Base-by-base conservation (phyloP, 106 monocot species). In the Dactylorhiza incarnata region DNA sequence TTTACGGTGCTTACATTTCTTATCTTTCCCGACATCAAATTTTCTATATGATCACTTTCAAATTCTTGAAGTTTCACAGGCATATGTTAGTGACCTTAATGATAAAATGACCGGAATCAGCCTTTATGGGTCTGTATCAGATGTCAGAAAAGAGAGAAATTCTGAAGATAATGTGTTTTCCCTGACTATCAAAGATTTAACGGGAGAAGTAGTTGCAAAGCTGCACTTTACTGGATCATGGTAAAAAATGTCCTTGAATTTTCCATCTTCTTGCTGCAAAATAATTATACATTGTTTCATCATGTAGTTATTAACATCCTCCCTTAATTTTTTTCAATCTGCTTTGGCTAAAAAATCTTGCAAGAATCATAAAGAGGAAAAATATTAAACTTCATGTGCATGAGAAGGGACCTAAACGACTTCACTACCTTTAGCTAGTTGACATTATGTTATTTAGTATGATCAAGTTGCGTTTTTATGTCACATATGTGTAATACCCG, bases 31-130 rank as follows among this genome's bases (percentile, higher is more conserved):
- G 29, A 1, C 71, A 72, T 48, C 48, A 72, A 72, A 72, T 72
- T 45, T 6, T 16, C 44, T 45, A 6, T 16, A 69, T 72, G 19
- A 49, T 10, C 9, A 69, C 15, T 72, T 47, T 72, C 9, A 9
- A 20, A 79, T 73, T 12, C 77, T 73, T 65, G 17, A 80, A 77
- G 50, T 68, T 52, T 55, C 85, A 76, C 82, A 94, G 94, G 45
- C 75, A 63, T 86, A 84, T 79, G 83, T 91, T 70, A 80, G 62
- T 14, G 94, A 91, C 82, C 87, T 94, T 76, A 78, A 52, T 82
- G 85, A 91, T 73, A 94, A 89, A 82, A 91, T 91, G 86, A 84
- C 83, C 65, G 89, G 94, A 69, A 78, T 91, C 76, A 89, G 85
- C 74, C 83, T 94, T 51, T 91, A 85, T 80, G 91, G 87, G 20